Percentiles rank a stretch among this genome's conserved stretches.
phyloP scores from a whole-genome alignment of 169 alveolate genomes.

The Prorocentrum cordatum region DNA sequence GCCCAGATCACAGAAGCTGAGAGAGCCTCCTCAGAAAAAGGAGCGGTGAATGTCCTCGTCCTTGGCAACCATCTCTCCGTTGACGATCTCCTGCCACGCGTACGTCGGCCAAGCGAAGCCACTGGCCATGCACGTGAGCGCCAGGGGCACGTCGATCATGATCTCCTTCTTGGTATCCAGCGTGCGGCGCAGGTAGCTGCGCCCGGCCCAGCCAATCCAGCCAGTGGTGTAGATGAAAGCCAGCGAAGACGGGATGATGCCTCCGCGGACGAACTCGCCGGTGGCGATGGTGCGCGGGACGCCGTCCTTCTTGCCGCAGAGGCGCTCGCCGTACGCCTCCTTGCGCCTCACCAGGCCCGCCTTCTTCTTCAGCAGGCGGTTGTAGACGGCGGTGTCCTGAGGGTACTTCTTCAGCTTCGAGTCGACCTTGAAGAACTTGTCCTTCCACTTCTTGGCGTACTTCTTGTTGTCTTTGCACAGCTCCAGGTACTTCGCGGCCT shows the following conservation, averaged over 20 bases:
- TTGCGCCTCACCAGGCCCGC: neutral
- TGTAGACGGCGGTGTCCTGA: slow-evolving; percentile 17
- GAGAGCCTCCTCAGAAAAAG: too few relatives aligned
- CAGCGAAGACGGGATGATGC: neutral
- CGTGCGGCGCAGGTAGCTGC: slow-evolving; percentile 43
- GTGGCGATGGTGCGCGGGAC: slow-evolving; percentile 18
- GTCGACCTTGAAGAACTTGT: neutral
- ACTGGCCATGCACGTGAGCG: slow-evolving; percentile 51
- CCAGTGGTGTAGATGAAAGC: slow-evolving; percentile 27
- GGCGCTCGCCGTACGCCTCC: slow-evolving; percentile 24
- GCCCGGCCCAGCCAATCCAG: slow-evolving; percentile 54
- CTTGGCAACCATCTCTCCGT: slow-evolving; percentile 38
- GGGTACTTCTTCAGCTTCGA: slow-evolving; percentile 4
- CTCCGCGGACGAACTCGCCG: slow-evolving; percentile 4
- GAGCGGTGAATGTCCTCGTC: slow-evolving; percentile 14
- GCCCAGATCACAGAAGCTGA: too few relatives aligned
- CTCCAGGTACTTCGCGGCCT: slow-evolving; percentile 12
- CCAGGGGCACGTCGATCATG: slow-evolving; percentile 46
- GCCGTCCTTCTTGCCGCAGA: slow-evolving; percentile 27
- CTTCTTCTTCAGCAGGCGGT: slow-evolving; percentile 20
- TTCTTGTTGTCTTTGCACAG: slow-evolving; percentile 28
- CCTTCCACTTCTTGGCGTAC: neutral
- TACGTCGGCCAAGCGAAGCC: slow-evolving; percentile 55
- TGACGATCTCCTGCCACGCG: slow-evolving; percentile 58
- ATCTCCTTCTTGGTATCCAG: slow-evolving; percentile 21